Conservation (phyloP, 306 rosid genomes). For the Mimosa bimucronata region DNA sequence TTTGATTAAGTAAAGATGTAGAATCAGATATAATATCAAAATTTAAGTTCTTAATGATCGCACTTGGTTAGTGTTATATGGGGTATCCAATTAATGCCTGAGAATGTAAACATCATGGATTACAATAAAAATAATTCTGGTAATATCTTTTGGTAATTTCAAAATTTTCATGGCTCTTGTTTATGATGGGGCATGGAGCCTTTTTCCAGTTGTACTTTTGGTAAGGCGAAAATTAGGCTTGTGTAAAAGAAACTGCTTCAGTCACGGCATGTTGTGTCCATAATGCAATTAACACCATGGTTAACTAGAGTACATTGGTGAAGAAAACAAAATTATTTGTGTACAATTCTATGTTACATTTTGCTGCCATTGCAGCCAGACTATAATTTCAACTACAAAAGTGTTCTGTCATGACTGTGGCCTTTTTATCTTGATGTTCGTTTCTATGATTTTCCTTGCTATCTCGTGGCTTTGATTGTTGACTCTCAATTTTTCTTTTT, state of each 20-base stretch:
- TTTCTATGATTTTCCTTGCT: conserved; percentile 19
- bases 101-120: conserved; percentile 4
- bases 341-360: background rate
- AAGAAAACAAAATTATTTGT: background rate
- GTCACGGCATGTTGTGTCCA: conserved; percentile 19
- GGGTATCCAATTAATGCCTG: background rate
- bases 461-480: background rate
- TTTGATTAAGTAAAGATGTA: background rate
- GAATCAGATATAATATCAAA: conserved; percentile 26
- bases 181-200: background rate
- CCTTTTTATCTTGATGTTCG: conserved; percentile 12
- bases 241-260: conserved; percentile 15
- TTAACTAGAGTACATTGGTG: background rate
- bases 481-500: background rate
- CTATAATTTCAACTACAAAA: conserved; percentile 32
- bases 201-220: background rate
- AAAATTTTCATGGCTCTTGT: background rate
- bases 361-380: conserved; percentile 8
- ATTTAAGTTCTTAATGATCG: background rate
- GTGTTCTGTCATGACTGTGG: conserved; percentile 36
- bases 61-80: conserved; percentile 8
- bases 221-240: background rate
- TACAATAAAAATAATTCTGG: background rate
- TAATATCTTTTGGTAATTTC: conserved; percentile 12
- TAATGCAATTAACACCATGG: conserved; percentile 10